Percentiles rank a stretch among this genome's conserved stretches.
These are phyloP conservation scores for Hypomontagnella submonticulosa DNA, from an alignment of 495 filamentous ascomycete genomes.

Conservation along the genomic window DNA sequence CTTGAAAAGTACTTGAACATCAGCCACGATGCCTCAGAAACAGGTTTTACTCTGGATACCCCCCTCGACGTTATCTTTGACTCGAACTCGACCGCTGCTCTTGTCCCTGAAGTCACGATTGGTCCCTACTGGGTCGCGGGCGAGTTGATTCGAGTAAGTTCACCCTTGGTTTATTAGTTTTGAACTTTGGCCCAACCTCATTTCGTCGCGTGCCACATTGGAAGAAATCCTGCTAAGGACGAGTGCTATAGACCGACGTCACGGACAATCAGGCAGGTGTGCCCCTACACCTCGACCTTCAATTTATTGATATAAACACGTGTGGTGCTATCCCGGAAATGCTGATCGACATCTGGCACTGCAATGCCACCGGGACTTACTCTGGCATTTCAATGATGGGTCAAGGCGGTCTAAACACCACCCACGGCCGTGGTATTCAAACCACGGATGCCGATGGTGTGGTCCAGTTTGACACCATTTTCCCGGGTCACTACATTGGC, in stretches of 20 bases:
- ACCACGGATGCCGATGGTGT: constrained; percentile 60
- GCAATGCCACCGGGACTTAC: constrained; percentile 67
- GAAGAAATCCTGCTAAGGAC: constrained; percentile 26
- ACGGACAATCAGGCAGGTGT: constrained; percentile 60
- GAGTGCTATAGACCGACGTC: constrained; percentile 56
- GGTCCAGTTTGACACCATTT: constrained; percentile 59
- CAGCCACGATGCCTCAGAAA: constrained; percentile 36
- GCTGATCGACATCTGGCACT: constrained; percentile 61
- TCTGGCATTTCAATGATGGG: constrained; percentile 46
- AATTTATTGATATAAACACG: constrained; percentile 64
- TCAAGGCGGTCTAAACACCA: constrained; percentile 58
- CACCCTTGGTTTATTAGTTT: background rate
- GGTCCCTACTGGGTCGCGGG: constrained; percentile 56
- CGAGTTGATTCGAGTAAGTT: constrained; percentile 55
- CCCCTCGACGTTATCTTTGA: constrained; percentile 61
- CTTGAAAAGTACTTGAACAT: constrained; percentile 44
- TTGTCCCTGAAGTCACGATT: constrained; percentile 52
- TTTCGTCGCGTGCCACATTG: background rate
- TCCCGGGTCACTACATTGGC: constrained; percentile 65
- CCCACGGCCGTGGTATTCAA: constrained; percentile 62
- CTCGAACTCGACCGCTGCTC: constrained; percentile 48
- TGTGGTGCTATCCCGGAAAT: constrained; percentile 62
- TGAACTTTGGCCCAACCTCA: background rate
- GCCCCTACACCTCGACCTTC: constrained; percentile 62
- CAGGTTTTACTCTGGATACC: constrained; percentile 53